A percentile compares a stretch with the other conserved stretches of the same genome.
These are phyloP conservation scores for Begonia masoniana DNA, from an alignment of 306 rosid species.

Conservation along the genomic window DNA sequence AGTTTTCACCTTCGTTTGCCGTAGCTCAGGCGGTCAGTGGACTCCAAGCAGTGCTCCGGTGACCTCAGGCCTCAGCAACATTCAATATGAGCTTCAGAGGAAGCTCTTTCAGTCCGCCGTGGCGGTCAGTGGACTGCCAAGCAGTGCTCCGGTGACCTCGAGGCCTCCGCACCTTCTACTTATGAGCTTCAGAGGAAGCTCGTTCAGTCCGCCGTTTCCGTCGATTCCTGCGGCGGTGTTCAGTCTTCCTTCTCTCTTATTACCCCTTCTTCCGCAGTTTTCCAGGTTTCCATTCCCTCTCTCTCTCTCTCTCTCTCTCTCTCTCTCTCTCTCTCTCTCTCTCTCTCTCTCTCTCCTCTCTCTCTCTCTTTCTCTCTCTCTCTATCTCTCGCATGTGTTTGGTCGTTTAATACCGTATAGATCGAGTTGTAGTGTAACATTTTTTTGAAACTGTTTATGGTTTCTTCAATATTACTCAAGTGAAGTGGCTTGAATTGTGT, in stretches of 20 bases:
- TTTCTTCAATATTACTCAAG: too few relatives aligned
- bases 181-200: slow-evolving; percentile 71
- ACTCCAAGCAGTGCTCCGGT: slow-evolving; percentile 48
- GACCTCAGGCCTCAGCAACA: slow-evolving; percentile 59
- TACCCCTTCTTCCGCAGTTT: slow-evolving; percentile 57
- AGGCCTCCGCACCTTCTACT: slow-evolving; percentile 47
- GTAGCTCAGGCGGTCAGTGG: slow-evolving; percentile 57
- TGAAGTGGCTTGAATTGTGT: too few relatives aligned
- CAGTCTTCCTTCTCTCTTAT: slow-evolving; percentile 66
- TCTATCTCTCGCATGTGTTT: too few relatives aligned
- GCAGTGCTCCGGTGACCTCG: slow-evolving; percentile 57
- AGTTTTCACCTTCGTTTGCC: slow-evolving; percentile 62
- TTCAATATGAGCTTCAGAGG: slow-evolving; percentile 57
- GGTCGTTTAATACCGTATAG: too few relatives aligned
- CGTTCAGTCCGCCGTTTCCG: slow-evolving; percentile 47
- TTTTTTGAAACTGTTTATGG: too few relatives aligned
- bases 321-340: too few relatives aligned
- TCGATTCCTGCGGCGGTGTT: slow-evolving; percentile 59
- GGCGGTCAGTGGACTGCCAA: slow-evolving; percentile 70
- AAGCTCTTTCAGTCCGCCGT: slow-evolving; percentile 55
- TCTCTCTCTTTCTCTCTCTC: background rate
- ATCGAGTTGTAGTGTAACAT: too few relatives aligned
- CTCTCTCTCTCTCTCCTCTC: background rate
- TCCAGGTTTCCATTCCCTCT: slow-evolving; percentile 35
- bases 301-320: background rate